Percentiles rank a stretch among this genome's conserved stretches.
These are phyloP conservation scores for Colletotrichum endophyticum DNA, from an alignment of 2,329 filamentous ascomycete species.

Conservation along the genomic window DNA sequence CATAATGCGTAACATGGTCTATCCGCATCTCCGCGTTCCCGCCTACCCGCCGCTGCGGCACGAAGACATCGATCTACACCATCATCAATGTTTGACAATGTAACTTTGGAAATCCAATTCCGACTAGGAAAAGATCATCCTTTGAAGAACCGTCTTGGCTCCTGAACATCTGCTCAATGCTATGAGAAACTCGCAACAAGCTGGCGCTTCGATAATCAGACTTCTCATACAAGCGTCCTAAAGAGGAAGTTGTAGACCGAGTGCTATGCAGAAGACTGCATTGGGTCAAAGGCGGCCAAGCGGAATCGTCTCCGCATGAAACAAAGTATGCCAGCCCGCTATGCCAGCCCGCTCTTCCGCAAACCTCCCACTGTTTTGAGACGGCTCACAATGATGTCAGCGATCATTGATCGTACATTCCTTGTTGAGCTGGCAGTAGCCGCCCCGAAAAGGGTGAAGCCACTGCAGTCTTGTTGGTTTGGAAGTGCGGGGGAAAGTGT, in stretches of 20 bases:
- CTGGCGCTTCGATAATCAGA: not conserved
- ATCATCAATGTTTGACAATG: not conserved
- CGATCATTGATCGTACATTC: not conserved
- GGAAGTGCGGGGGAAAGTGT: not conserved
- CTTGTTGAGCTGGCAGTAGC: not conserved
- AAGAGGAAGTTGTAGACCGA: not conserved
- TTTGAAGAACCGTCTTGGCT: not conserved
- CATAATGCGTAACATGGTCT: not conserved
- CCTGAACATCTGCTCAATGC: not conserved
- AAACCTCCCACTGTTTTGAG: not conserved
- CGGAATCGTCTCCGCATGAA: not conserved
- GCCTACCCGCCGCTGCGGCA: not conserved
- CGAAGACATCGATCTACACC: not conserved
- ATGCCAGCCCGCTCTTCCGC: not conserved
- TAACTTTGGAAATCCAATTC: not conserved
- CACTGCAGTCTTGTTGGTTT: not conserved
- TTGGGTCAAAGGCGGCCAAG: not conserved
- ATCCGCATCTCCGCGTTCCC: not conserved
- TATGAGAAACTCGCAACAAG: not conserved
- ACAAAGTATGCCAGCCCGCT: not conserved
- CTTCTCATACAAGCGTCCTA: not conserved
- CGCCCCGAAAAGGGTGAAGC: not conserved
- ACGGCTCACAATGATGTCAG: not conserved
- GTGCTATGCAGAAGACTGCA: not conserved
- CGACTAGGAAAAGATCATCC: not conserved